Conservation (phyloP, 257 asterid species). For the Gardenia jasminoides region DNA sequence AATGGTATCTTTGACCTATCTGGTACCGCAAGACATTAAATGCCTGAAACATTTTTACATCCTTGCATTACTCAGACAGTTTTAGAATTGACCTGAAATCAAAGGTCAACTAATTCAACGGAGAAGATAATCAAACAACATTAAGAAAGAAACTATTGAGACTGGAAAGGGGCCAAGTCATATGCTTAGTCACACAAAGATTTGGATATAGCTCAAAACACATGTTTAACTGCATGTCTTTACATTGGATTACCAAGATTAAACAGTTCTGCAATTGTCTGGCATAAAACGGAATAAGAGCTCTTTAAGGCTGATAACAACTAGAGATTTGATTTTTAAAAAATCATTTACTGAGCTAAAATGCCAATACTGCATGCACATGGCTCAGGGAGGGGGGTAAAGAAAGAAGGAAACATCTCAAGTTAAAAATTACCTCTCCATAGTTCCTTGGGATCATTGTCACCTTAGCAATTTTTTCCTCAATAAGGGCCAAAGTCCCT, state of each 20-base stretch:
- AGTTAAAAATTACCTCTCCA: constrained; percentile 65
- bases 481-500: constrained; percentile 62
- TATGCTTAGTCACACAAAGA: neutral
- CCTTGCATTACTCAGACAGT: constrained; percentile 23
- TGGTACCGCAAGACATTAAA: constrained; percentile 85
- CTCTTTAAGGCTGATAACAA: neutral
- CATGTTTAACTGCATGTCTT: neutral
- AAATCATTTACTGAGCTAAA: neutral
- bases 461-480: constrained; percentile 78
- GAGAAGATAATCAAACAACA: constrained; percentile 7
- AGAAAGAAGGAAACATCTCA: neutral
- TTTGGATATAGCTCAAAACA: neutral
- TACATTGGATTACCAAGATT: constrained; percentile 8
- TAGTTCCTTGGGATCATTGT: constrained; percentile 68
- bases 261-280: neutral
- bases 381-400: neutral
- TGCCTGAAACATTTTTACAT: constrained; percentile 54
- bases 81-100: constrained; percentile 37
- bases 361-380: neutral
- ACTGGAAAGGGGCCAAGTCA: neutral
- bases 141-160: neutral
- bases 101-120: constrained; percentile 7
- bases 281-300: constrained; percentile 1
- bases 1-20: constrained; percentile 81
- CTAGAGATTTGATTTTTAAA: neutral